Evolutionary conservation across 2,329 filamentous ascomycete species (phyloP).

Genomic region (Penicillium sp.): DNA sequence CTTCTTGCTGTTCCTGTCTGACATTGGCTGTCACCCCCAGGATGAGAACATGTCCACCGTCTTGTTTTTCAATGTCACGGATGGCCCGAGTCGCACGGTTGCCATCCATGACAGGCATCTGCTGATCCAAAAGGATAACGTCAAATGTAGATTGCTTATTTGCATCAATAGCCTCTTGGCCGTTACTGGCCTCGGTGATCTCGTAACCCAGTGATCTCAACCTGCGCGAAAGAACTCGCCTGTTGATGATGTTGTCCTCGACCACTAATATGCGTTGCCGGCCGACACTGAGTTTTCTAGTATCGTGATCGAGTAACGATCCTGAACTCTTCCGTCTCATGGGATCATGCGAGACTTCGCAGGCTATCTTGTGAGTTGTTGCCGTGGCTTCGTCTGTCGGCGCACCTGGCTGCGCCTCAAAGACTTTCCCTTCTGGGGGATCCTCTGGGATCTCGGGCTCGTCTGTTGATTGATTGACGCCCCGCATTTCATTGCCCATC

Average conservation of each 20-base stretch:
- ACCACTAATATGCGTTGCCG: constrained; percentile 37
- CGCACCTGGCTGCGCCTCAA: constrained; percentile 10
- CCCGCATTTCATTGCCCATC: constrained; percentile 19
- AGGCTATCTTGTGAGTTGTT: constrained; percentile 12
- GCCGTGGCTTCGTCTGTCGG: constrained; percentile 4
- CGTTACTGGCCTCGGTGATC: constrained; percentile 38
- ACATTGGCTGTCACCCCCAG: constrained; percentile 65
- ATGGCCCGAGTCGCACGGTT: constrained; percentile 68
- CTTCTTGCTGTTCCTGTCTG: constrained; percentile 67
- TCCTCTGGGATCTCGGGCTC: constrained; percentile 14
- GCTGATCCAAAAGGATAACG: constrained; percentile 73
- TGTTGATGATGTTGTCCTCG: constrained; percentile 46
- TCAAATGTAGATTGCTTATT: constrained; percentile 45
- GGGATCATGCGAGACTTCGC: constrained; percentile 1
- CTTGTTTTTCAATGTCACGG: constrained; percentile 61
- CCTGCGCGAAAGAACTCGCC: constrained; percentile 38
- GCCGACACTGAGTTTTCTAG: background rate
- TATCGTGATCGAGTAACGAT: background rate
- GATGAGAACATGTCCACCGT: constrained; percentile 35
- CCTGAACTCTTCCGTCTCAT: background rate
- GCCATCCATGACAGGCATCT: constrained; percentile 82
- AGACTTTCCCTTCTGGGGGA: constrained; percentile 13
- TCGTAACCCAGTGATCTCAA: constrained; percentile 36
- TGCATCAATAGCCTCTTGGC: constrained; percentile 44
- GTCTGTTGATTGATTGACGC: constrained; percentile 10